Evolutionary conservation across 2,329 filamentous ascomycete genomes (phyloP).

Genomic region (Colletotrichum brevisporum): DNA sequence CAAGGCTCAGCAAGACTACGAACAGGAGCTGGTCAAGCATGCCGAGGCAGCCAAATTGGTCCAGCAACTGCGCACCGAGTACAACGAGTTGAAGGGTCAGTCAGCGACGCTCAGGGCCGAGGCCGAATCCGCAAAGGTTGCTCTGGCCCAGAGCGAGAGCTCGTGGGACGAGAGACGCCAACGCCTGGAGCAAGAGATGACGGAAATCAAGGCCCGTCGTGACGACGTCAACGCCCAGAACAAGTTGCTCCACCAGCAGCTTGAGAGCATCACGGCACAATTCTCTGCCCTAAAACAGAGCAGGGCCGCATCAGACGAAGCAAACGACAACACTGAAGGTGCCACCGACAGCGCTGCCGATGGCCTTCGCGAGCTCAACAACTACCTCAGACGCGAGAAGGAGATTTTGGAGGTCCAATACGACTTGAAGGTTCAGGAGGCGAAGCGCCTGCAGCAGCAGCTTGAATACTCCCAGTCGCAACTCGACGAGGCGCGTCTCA

Average conservation of each 20-base stretch:
- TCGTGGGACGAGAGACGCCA: constrained; percentile 90
- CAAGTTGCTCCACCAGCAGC: constrained; percentile 88
- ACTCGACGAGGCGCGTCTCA: constrained; percentile 89
- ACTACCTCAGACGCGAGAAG: constrained; percentile 93
- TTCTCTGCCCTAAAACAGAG: constrained; percentile 82
- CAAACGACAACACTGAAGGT: constrained; percentile 65
- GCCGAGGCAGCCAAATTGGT: constrained; percentile 92
- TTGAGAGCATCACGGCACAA: constrained; percentile 86
- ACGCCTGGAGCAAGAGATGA: constrained; percentile 86
- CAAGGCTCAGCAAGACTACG: constrained; percentile 94
- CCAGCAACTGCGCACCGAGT: constrained; percentile 82
- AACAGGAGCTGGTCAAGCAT: constrained; percentile 93
- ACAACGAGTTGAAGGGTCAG: constrained; percentile 86
- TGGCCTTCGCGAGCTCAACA: constrained; percentile 90
- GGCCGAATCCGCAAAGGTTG: constrained; percentile 86
- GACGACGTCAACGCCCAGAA: constrained; percentile 93
- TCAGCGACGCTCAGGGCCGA: constrained; percentile 82
- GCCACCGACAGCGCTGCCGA: constrained; percentile 67
- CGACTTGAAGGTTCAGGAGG: constrained; percentile 89
- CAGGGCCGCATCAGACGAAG: constrained; percentile 22
- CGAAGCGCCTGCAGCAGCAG: constrained; percentile 90
- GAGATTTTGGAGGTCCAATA: constrained; percentile 98
- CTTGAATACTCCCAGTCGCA: constrained; percentile 89
- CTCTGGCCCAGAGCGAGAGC: constrained; percentile 83
- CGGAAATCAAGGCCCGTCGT: constrained; percentile 82